These are phyloP conservation scores for Elasticomyces elasticus DNA, from an alignment of 495 filamentous ascomycete genomes.

Conservation along the genomic window DNA sequence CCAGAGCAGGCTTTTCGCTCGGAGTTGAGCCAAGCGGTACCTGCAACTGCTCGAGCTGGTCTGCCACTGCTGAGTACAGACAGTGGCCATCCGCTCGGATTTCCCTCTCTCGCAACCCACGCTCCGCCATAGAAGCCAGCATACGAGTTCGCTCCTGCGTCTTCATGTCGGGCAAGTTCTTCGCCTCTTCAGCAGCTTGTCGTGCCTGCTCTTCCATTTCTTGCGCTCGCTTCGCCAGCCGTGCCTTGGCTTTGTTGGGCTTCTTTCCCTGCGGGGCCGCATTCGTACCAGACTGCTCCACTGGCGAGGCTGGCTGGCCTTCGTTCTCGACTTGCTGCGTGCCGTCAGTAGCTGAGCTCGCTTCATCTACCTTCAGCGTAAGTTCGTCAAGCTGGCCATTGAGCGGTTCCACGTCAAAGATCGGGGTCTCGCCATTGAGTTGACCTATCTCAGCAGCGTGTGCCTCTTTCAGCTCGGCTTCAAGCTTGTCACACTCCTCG, in stretches of 20 bases:
- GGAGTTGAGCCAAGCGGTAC: constrained; percentile 39
- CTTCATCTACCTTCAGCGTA: constrained; percentile 11
- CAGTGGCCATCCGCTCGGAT: constrained; percentile 91
- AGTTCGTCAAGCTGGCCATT: constrained; percentile 19
- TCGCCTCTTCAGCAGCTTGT: constrained; percentile 64
- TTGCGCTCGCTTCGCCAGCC: constrained; percentile 77
- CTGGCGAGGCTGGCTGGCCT: background rate
- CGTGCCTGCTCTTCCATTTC: constrained; percentile 60
- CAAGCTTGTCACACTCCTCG: constrained; percentile 40
- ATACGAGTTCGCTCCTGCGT: constrained; percentile 61
- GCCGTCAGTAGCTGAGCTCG: constrained; percentile 4
- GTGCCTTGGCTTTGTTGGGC: constrained; percentile 81
- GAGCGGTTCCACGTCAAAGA: background rate
- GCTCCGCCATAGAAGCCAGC: constrained; percentile 48
- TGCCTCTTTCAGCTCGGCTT: constrained; percentile 29
- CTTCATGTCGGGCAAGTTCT: constrained; percentile 62
- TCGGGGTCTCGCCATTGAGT: constrained; percentile 38
- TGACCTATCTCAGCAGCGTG: constrained; percentile 50
- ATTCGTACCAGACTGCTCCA: background rate
- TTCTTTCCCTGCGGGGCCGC: constrained; percentile 43
- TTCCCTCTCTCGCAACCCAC: constrained; percentile 60
- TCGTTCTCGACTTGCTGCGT: constrained; percentile 13
- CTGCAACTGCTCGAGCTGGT: constrained; percentile 51
- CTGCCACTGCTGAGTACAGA: constrained; percentile 85
- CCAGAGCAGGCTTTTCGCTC: constrained; percentile 13